Evolutionary conservation across 768 basidiomycete genomes (phyloP).

Genomic region (Atractiella rhizophila): DNA sequence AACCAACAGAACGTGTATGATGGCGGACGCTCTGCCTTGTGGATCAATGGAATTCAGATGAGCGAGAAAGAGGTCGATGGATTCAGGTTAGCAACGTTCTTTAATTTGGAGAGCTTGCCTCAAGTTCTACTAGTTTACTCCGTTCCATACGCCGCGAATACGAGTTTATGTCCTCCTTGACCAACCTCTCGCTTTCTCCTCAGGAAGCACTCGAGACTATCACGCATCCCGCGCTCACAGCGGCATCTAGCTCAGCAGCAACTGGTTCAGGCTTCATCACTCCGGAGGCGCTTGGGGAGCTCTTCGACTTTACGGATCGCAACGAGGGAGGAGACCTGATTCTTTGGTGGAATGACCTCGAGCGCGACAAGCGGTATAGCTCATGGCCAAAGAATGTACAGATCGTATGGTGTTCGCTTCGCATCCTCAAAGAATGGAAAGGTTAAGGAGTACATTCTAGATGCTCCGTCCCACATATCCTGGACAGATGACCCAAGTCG

Average conservation of each 20-base stretch:
- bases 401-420: slow-evolving; percentile 6
- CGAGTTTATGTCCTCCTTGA: slow-evolving; percentile 33
- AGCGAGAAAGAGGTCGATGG: slow-evolving; percentile 40
- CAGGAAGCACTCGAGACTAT: slow-evolving; percentile 47
- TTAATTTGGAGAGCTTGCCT: not conserved
- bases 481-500: slow-evolving; percentile 48
- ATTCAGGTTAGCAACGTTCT: slow-evolving; percentile 29
- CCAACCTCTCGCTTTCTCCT: slow-evolving; percentile 36
- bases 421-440: slow-evolving; percentile 6
- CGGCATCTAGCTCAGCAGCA: slow-evolving; percentile 29
- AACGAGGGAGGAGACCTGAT: slow-evolving; percentile 46
- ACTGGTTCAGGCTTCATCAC: not conserved
- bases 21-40: slow-evolving; percentile 35
- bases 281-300: slow-evolving; percentile 23
- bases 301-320: slow-evolving; percentile 81
- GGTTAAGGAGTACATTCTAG: no score
- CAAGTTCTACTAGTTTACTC: slow-evolving; percentile 29
- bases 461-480: slow-evolving; percentile 55
- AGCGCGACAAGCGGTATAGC: slow-evolving; percentile 45
- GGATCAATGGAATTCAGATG: slow-evolving; percentile 54
- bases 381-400: slow-evolving; percentile 11
- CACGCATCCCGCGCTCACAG: slow-evolving; percentile 36
- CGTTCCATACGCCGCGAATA: slow-evolving; percentile 51
- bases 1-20: slow-evolving; percentile 34
- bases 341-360: slow-evolving; percentile 74